These are phyloP conservation scores for Usnea hakonensis DNA, from an alignment of 495 filamentous ascomycete species.

Conservation along the genomic window DNA sequence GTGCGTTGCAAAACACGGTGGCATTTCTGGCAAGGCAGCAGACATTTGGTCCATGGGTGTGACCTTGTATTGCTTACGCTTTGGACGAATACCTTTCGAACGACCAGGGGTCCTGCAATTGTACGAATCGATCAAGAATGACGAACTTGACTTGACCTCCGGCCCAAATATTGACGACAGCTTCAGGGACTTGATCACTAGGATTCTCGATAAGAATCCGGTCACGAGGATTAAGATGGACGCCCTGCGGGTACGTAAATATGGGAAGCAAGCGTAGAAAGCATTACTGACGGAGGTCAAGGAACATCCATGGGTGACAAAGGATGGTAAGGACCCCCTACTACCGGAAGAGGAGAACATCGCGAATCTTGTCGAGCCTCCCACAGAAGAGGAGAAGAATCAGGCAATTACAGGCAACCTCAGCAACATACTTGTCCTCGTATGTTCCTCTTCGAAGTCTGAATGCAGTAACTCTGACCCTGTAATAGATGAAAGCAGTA, in stretches of 20 bases:
- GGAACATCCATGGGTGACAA: constrained; percentile 95
- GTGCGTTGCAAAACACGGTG: constrained; percentile 80
- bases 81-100: constrained; percentile 80
- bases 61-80: constrained; percentile 85
- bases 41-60: constrained; percentile 99
- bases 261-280: background rate
- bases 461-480: constrained; percentile 1
- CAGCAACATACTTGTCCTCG: constrained; percentile 72
- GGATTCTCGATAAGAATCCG: constrained; percentile 69
- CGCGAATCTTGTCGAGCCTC: constrained; percentile 63
- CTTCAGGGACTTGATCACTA: constrained; percentile 60
- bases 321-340: constrained; percentile 67
- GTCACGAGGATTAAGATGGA: constrained; percentile 71
- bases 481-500: constrained; percentile 77
- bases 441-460: constrained; percentile 37
- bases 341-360: constrained; percentile 82
- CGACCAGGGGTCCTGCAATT: constrained; percentile 70
- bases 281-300: constrained; percentile 32
- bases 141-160: constrained; percentile 34
- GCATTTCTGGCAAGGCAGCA: constrained; percentile 79
- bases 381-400: constrained; percentile 83
- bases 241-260: constrained; percentile 61
- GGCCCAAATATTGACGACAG: constrained; percentile 39
- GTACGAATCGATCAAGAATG: constrained; percentile 76
- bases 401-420: constrained; percentile 85